These are phyloP conservation scores for Plasmodium vinckei DNA, from an alignment of 169 alveolate species.

Conservation along the genomic window DNA sequence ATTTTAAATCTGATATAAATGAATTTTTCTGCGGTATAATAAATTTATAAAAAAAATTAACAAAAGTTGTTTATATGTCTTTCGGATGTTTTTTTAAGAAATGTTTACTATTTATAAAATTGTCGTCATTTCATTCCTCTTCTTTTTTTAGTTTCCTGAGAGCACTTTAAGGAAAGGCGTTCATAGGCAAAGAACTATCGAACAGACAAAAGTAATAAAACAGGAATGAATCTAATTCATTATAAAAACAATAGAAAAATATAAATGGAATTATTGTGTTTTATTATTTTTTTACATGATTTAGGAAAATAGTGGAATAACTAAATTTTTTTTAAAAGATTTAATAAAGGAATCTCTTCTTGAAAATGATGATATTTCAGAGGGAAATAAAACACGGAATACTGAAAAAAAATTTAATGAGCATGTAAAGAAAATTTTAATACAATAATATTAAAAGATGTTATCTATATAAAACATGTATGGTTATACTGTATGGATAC, in stretches of 20 bases:
- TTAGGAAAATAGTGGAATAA: conserved; percentile 65
- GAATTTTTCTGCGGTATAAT: too few species aligned
- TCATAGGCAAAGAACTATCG: conserved; percentile 36
- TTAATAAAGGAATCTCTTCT: conserved; percentile 57
- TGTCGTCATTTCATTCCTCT: too few species aligned
- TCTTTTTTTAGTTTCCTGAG: conserved; percentile 26
- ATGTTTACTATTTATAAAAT: too few species aligned
- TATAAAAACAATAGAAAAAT: not conserved
- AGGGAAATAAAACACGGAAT: conserved; percentile 21
- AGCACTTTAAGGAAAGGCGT: conserved; percentile 17
- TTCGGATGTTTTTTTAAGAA: too few species aligned
- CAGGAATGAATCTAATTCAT: conserved; percentile 7
- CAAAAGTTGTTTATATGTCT: too few species aligned
- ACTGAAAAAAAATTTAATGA: conserved; percentile 13
- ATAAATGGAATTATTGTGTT: not conserved
- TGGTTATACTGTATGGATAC: not conserved
- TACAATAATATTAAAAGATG: not conserved
- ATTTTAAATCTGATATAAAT: too few species aligned
- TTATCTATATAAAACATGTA: not conserved
- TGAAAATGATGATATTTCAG: conserved; percentile 13
- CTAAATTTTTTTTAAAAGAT: conserved; percentile 70
- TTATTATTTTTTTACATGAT: conserved; percentile 4
- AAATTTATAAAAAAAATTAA: too few species aligned
- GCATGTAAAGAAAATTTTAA: conserved; percentile 33
- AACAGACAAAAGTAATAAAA: conserved; percentile 17